These are phyloP conservation scores for Nannizziopsis barbatae DNA, from an alignment of 2,329 filamentous ascomycete species.

Conservation along the genomic window DNA sequence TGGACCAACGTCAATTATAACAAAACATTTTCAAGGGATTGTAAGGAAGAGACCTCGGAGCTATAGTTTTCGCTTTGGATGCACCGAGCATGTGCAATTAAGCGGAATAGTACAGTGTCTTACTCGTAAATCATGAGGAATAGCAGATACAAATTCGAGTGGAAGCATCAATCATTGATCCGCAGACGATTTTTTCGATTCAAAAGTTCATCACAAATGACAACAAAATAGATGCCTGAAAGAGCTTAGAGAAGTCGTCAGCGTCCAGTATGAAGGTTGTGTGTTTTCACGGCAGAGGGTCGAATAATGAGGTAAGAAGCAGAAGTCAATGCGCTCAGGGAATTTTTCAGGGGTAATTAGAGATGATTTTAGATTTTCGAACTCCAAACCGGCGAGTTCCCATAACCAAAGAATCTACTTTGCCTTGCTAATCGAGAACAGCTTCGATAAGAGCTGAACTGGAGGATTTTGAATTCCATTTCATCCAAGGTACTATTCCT, in stretches of 20 bases:
- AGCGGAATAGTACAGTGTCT: too few species aligned
- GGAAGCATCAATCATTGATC: too few species aligned
- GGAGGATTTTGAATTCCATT: slow-evolving; percentile 10
- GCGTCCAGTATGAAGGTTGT: slow-evolving; percentile 11
- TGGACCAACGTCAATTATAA: too few species aligned
- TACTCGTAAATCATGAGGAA: too few species aligned
- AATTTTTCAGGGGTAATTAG: not conserved
- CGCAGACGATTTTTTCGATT: too few species aligned
- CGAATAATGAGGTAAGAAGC: slow-evolving; percentile 10
- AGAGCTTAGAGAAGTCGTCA: not conserved
- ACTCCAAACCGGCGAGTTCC: slow-evolving; percentile 9
- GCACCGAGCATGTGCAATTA: too few species aligned
- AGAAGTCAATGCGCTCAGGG: not conserved
- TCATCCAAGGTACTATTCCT: slow-evolving; percentile 11
- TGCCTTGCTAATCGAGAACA: not conserved
- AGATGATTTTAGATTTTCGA: slow-evolving; percentile 9
- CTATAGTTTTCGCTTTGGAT: too few species aligned
- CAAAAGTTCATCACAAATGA: not conserved
- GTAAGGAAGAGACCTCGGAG: too few species aligned
- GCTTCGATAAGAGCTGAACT: slow-evolving; percentile 11
- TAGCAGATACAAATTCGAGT: too few species aligned
- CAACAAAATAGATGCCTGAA: not conserved
- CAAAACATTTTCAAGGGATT: too few species aligned
- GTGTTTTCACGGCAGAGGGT: slow-evolving; percentile 14
- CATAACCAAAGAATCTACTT: not conserved